Conservation (phyloP, 257 asterid species). For the Rubia yunnanensis region DNA sequence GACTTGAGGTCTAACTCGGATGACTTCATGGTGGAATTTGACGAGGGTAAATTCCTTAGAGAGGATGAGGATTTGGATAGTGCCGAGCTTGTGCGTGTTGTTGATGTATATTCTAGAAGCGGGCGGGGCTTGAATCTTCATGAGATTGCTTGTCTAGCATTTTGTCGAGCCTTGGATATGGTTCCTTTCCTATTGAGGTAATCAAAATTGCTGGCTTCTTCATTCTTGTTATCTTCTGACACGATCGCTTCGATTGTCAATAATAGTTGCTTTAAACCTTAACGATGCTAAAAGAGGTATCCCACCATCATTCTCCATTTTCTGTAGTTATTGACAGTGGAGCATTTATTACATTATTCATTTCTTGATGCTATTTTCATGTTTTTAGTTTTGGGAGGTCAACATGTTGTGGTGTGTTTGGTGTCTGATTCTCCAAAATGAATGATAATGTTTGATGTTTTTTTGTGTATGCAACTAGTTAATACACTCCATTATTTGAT, state of each 20-base stretch:
- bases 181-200: conserved; percentile 62
- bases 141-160: conserved; percentile 83
- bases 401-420: not conserved
- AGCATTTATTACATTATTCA: not conserved
- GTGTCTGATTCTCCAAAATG: not conserved
- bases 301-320: not conserved
- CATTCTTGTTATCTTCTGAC: not conserved
- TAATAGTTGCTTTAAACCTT: not conserved
- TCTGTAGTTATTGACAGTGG: not conserved
- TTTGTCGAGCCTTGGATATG: conserved; percentile 67
- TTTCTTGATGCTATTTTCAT: not conserved
- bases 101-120: conserved; percentile 41
- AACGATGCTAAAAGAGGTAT: no score
- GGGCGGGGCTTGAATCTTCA: conserved; percentile 70
- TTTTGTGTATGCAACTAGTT: not conserved
- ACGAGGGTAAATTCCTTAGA: conserved; percentile 39
- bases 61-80: conserved; percentile 36
- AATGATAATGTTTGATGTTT: not conserved
- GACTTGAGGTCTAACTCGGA: conserved; percentile 42
- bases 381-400: not conserved
- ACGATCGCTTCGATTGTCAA: not conserved
- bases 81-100: conserved; percentile 29
- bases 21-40: conserved; percentile 26
- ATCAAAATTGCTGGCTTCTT: conserved; percentile 2
- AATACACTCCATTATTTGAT: conserved; percentile 14